Evolutionary conservation across 768 basidiomycete species (phyloP).

Genomic region (Collybia sordida): DNA sequence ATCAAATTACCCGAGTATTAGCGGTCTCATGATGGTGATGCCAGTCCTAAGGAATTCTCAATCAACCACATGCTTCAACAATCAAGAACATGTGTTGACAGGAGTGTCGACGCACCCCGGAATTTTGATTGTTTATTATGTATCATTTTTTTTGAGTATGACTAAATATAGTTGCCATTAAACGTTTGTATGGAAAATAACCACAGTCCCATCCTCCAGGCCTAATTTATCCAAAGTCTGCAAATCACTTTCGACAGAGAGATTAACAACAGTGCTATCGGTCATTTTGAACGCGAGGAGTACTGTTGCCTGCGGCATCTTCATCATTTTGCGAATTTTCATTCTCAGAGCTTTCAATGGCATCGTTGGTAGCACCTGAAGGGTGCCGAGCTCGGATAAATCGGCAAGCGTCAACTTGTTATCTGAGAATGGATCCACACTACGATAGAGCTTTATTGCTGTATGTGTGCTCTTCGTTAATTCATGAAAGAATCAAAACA

Average conservation of each 20-base stretch:
- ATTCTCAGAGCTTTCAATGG: constrained; percentile 59
- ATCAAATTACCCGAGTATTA: no score
- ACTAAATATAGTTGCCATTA: no score
- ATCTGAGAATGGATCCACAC: constrained; percentile 5
- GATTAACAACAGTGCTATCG: constrained; percentile 43
- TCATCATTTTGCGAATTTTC: constrained; percentile 58
- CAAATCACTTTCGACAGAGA: constrained; percentile 47
- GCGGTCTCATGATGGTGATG: no score
- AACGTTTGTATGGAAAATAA: constrained; percentile 28
- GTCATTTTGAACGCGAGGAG: constrained; percentile 58
- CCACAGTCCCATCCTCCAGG: constrained; percentile 51
- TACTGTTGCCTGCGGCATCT: constrained; percentile 30
- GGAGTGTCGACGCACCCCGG: no score
- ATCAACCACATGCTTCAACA: no score
- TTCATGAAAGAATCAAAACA: not conserved
- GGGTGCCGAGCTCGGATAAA: constrained; percentile 26
- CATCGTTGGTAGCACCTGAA: constrained; percentile 72
- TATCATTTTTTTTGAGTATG: no score
- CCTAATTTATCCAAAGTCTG: constrained; percentile 73
- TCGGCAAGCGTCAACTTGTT: not conserved
- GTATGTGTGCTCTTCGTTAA: not conserved
- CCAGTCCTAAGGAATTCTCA: no score
- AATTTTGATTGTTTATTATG: no score
- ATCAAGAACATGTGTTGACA: no score
- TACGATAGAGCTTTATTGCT: constrained; percentile 12